Evolutionary conservation across 345 rosid species (phyloP), one percentile per base, ranked within the genome.

Genomic region (Pugionium cornutum): DNA sequence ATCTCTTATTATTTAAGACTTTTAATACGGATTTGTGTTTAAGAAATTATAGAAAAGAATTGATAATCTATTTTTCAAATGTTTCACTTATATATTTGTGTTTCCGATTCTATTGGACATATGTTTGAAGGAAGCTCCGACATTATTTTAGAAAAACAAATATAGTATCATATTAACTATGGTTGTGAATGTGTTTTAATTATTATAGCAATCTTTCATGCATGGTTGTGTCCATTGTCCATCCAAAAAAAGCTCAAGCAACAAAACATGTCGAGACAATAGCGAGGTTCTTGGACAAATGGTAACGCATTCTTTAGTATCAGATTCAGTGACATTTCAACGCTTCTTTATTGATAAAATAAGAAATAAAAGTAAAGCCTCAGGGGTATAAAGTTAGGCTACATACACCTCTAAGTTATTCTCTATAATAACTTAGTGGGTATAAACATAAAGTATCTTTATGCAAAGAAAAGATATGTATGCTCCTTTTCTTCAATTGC

Each of bases 391-490:
- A 72, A 72, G 65, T 70, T 50, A 64, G 54, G 66, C 66, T 57
- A 72, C 64, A 56, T 64, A 57, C 65, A 30, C 60, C 60, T 43
- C 62, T 51, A 58, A 60, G 53, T 55, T 67, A 67, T 80, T 82
- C 89, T 75, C 67, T 53, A 64, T 74, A 50, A 58, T 48, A 84
- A 82, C 31, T 59, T 73, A 73, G 76, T 73, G 88, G 86, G 91
- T 83, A 77, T 82, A 76, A 77, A 74, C 77, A 28, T 67, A 85
- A 86, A 86, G 88, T 78, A 43, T 77, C 89, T 91, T 88, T 84
- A 80, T 74, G 81, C 72, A 73, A 73, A 66, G 67, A 52, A 79
- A 80, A 79, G 80, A 82, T 75, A 79, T 67, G 80, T 77, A 73
- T 66, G 68, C 53, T 63, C 65, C 65, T 53, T 67, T 70, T 72